Percentiles rank a stretch among this genome's conserved stretches.
These are phyloP conservation scores for Psilocybe cubensis DNA, from an alignment of 768 basidiomycete species.

Conservation along the genomic window DNA sequence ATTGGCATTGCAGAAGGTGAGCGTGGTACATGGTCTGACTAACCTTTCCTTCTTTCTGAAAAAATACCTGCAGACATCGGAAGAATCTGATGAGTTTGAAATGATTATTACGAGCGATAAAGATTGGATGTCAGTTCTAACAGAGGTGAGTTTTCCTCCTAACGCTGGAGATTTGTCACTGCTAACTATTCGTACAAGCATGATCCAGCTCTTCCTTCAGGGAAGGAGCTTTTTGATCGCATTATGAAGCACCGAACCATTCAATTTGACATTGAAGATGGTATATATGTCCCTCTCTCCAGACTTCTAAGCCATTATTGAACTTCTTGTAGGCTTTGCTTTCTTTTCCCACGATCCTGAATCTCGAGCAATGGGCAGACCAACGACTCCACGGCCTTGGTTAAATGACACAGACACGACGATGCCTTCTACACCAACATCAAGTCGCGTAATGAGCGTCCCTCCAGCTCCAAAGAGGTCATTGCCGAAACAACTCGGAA, in stretches of 20 bases:
- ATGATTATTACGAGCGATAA: neutral
- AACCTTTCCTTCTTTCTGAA: too few species aligned
- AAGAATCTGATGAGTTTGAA: neutral
- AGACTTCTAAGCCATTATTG: neutral
- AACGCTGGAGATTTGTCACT: neutral
- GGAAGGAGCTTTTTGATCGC: neutral
- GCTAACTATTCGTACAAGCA: neutral
- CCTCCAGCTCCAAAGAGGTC: neutral
- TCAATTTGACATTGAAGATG: neutral
- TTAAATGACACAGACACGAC: neutral
- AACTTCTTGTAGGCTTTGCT: neutral
- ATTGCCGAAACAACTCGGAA: neutral
- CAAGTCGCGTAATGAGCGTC: neutral
- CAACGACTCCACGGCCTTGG: neutral
- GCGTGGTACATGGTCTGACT: neutral
- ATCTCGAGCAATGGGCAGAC: neutral
- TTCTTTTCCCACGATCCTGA: neutral
- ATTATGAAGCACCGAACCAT: neutral
- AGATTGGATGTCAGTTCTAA: neutral
- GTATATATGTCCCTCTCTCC: neutral
- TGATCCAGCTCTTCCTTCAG: neutral
- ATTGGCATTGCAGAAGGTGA: neutral
- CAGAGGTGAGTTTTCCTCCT: neutral
- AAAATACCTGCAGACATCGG: neutral
- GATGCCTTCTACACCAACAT: neutral